Evolutionary conservation across 164 flowering plant genomes (phyloP), one percentile per base, ranked within the genome.

Genomic region (Vitis rotundifolia): DNA sequence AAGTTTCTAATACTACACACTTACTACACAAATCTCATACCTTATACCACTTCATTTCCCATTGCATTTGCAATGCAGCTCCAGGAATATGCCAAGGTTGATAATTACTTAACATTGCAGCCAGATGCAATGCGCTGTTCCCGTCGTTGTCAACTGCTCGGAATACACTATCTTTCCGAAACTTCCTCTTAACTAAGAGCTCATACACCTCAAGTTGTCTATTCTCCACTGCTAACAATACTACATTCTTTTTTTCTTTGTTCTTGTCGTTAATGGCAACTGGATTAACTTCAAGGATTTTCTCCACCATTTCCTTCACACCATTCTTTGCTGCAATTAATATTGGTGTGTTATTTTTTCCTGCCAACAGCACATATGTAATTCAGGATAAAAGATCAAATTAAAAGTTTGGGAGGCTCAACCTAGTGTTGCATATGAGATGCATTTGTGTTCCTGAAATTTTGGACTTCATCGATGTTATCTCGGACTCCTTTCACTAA

Each of bases 171-270:
- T 63, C 58, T n/a, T 2, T 53, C 0, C 52, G 61, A 26, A 61
- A 49, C 48, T 66, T 67, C 5, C 11, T 54, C 22, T 22, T 14
- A n/a, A 60, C 29, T 44, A 73, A 61, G 49, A 52, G 18, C 37
- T 66, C 8, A 19, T 53, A 66, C 11, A 64, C 64, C 2, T 49
- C 37, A 15, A 59, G 66, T n/a, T 73, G 72, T 47, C 68, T 44
- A 6, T 68, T 71, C 64, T 78, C 77, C 4, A 54, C 61, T 14
- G 80, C 76, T 51, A 78, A 59, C 8, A 68, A 63, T 19, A 71
- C 59, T 1, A 66, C n/a, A 28, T 73, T 77, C 73, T 73, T 73
- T 11, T 61, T 26, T 0, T 65, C 55, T 0, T 47, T 4, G 26
- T 68, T 49, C 48, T n/a, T 11, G n/a, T 76, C 76, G 1, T 72